Percentiles rank a stretch among this genome's conserved stretches.
These are phyloP conservation scores for Cystobasidium pallidum DNA, from an alignment of 1,284 basidiomycete species.

Conservation along the genomic window DNA sequence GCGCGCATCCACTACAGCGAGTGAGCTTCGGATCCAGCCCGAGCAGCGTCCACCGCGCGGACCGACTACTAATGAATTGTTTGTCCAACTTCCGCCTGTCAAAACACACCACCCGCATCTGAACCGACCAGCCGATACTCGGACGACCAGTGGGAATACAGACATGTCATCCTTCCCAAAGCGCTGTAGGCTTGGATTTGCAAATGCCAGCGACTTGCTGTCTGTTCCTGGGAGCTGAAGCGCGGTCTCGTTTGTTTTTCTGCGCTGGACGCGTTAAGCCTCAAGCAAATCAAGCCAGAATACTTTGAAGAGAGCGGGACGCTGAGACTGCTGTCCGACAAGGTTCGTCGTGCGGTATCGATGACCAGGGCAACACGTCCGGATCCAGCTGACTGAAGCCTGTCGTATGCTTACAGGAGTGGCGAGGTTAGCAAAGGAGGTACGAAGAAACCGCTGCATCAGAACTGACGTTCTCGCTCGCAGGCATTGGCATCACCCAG, in stretches of 20 bases:
- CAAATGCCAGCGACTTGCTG: not conserved
- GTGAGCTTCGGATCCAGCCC: constrained; percentile 1
- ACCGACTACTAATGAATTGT: constrained; percentile 16
- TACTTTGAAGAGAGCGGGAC: constrained; percentile 48
- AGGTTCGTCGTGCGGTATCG: constrained; percentile 1
- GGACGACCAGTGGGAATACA: constrained; percentile 41
- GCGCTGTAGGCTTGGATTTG: constrained; percentile 41
- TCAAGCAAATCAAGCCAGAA: constrained; percentile 49
- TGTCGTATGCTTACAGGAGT: constrained; percentile 22
- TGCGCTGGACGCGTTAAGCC: constrained; percentile 8
- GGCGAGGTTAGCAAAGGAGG: constrained; percentile 28
- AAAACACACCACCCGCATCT: constrained; percentile 6
- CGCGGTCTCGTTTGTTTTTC: constrained; percentile 13
- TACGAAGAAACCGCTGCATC: not conserved
- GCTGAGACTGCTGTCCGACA: constrained; percentile 40
- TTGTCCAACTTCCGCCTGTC: constrained; percentile 25
- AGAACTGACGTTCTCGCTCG: not conserved
- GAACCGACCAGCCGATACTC: constrained; percentile 34
- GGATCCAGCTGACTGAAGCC: not conserved
- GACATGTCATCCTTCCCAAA: constrained; percentile 52
- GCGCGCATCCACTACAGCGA: constrained; percentile 44
- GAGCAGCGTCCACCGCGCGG: too few species aligned
- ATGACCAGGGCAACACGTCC: not conserved
- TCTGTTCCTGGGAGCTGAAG: not conserved
- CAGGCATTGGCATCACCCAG: constrained; percentile 50